These are phyloP conservation scores for Ichthyophthirius multifiliis DNA, from an alignment of 169 alveolate genomes.

Conservation along the genomic window DNA sequence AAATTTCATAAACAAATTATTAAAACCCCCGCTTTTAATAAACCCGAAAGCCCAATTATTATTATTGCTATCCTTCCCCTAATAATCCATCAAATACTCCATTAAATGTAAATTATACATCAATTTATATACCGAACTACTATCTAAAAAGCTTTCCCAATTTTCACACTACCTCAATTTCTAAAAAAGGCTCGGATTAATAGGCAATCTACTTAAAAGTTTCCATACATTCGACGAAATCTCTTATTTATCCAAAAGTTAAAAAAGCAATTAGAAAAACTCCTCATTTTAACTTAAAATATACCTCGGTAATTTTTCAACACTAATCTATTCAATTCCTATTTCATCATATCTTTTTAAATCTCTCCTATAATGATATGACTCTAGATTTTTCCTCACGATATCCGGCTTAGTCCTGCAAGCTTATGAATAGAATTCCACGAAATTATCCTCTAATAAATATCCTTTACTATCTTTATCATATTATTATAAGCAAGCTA, in stretches of 20 bases:
- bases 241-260: conserved; percentile 45
- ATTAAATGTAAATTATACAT: conserved; percentile 65
- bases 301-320: conserved; percentile 60
- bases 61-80: not conserved
- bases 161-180: conserved; percentile 8
- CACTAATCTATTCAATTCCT: conserved; percentile 27
- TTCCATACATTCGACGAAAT: conserved; percentile 65
- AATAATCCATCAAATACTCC: conserved; percentile 59
- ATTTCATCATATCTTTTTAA: conserved; percentile 54
- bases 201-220: conserved; percentile 50
- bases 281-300: conserved; percentile 42
- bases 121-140: conserved; percentile 47
- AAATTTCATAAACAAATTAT: conserved; percentile 38
- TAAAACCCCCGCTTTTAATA: conserved; percentile 63
- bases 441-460: conserved; percentile 45
- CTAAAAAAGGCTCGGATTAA: conserved; percentile 53
- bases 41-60: conserved; percentile 56
- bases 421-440: conserved; percentile 61
- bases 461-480: conserved; percentile 42
- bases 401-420: conserved; percentile 45
- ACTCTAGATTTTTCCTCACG: conserved; percentile 72
- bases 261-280: conserved; percentile 58
- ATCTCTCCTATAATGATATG: conserved; percentile 74
- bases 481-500: conserved; percentile 20
- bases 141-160: conserved; percentile 56